Evolutionary conservation across 2,329 filamentous ascomycete species (phyloP), one percentile per base, ranked within the genome.

Genomic region (Exophiala bonariae): DNA sequence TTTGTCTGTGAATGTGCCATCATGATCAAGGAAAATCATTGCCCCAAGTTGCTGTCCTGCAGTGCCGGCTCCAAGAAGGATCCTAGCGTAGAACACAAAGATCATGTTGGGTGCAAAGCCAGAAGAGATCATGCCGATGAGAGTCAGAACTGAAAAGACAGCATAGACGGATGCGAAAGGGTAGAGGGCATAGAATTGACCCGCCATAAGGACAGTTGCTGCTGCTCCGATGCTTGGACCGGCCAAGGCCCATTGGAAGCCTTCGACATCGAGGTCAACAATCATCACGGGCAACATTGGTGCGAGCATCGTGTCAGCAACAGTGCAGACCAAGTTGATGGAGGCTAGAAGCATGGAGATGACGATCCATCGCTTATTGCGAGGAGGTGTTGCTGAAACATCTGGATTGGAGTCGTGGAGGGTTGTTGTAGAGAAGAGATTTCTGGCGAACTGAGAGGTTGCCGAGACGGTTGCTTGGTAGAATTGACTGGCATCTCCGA

Each of bases 1-100:
- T 23, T 51, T 48, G 48, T 54, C 48, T 11, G 33, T 37, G 48
- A 54, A 54, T 7, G 37, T 41, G 18, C 44, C 34, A 17, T 46
- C 37, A 36, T 47, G 41, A 32, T 50, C 51, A 14, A 54, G 38
- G 22, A 47, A 54, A 19, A 49, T 37, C 23, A 54, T 33, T 3
- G 41, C 41, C 16, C 51, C 51, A 11, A 54, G 30, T n/a, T 54
- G 47, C 16, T 50, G 47, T 28, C 51, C 51, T 30, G 47, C 51
- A 32, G 50, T 28, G 26, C 51, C 51, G 11, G 46, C 31, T 10
- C 51, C 51, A 8, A 45, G 14, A 19, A 51, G 32, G 16, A 54
- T 26, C 20, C 51, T 41, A 2, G 41, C 35, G 20, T 32, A 48
- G 40, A 50, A 54, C 26, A 54, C 22, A 22, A 45, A 46, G 3